Percentiles rank a stretch among this genome's conserved stretches.
Conservation (phyloP, 2,329 filamentous ascomycete species). For the Coniella lustricola region DNA sequence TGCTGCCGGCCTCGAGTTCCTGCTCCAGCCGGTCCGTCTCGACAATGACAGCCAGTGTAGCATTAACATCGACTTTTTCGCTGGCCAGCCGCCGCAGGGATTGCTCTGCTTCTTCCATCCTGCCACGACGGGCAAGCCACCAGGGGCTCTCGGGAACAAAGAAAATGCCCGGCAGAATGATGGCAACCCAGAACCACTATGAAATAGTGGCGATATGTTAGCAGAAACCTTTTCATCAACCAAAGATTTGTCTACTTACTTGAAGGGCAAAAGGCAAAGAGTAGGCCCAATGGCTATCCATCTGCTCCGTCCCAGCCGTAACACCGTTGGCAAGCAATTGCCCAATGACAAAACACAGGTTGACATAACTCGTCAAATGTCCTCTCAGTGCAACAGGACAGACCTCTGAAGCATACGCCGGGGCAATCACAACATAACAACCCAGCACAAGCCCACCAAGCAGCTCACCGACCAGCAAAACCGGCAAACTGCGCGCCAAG, state of each 20-base stretch:
- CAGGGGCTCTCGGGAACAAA: slow-evolving; percentile 45
- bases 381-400: slow-evolving; percentile 51
- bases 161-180: slow-evolving; percentile 37
- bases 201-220: neutral
- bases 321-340: slow-evolving; percentile 48
- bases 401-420: slow-evolving; percentile 55
- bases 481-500: slow-evolving; percentile 48
- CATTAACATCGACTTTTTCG: slow-evolving; percentile 37
- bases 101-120: slow-evolving; percentile 32
- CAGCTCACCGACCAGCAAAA: slow-evolving; percentile 54
- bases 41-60: slow-evolving; percentile 47
- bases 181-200: slow-evolving; percentile 42
- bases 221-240: neutral
- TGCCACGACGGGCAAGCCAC: slow-evolving; percentile 40
- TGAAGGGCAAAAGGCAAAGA: slow-evolving; percentile 40
- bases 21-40: slow-evolving; percentile 52
- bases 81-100: slow-evolving; percentile 38
- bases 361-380: slow-evolving; percentile 52
- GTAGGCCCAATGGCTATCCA: slow-evolving; percentile 41
- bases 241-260: neutral
- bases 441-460: slow-evolving; percentile 55
- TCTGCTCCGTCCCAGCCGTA: slow-evolving; percentile 33
- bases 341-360: slow-evolving; percentile 56
- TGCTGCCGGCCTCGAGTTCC: slow-evolving; percentile 39
- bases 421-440: slow-evolving; percentile 51